phyloP scores from a whole-genome alignment of 192 early-diverging fungal genomes.

The Diversispora epigaea region DNA sequence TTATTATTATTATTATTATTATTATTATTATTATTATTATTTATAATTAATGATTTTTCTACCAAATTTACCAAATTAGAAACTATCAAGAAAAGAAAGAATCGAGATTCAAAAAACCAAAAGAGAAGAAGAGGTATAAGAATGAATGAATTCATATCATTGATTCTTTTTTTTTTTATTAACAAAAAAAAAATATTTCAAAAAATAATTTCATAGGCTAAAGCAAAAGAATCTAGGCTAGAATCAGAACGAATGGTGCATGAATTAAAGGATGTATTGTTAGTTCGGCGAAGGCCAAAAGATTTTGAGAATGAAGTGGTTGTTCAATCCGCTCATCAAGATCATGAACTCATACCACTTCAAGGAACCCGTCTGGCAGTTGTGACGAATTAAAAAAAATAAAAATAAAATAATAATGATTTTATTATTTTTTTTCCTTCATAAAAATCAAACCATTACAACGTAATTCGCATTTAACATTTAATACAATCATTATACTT shows the following conservation, averaged over 20 bases:
- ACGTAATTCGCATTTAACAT: no score
- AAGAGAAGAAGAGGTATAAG: slow-evolving; percentile 45
- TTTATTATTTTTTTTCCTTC: no score
- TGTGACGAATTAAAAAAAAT: no score
- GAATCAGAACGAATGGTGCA: slow-evolving; percentile 56
- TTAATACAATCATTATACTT: no score
- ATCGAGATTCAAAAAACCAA: slow-evolving; percentile 47
- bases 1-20: no score
- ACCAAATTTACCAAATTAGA: slow-evolving; percentile 19
- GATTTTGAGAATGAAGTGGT: background rate
- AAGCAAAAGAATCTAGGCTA: slow-evolving; percentile 27
- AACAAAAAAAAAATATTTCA: background rate
- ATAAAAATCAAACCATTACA: no score
- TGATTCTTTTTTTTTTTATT: background rate
- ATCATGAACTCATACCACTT: no score
- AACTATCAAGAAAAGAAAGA: slow-evolving; percentile 51
- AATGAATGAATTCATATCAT: slow-evolving; percentile 7
- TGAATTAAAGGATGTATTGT: slow-evolving; percentile 54
- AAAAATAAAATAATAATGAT: no score
- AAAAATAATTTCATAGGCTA: slow-evolving; percentile 28
- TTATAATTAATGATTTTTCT: background rate
- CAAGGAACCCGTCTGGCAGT: no score
- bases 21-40: no score
- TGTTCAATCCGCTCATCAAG: no score
- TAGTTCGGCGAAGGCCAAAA: slow-evolving; percentile 41